These are phyloP conservation scores for Nicotiana rustica DNA, from an alignment of 305 asterid species.

Conservation along the genomic window DNA sequence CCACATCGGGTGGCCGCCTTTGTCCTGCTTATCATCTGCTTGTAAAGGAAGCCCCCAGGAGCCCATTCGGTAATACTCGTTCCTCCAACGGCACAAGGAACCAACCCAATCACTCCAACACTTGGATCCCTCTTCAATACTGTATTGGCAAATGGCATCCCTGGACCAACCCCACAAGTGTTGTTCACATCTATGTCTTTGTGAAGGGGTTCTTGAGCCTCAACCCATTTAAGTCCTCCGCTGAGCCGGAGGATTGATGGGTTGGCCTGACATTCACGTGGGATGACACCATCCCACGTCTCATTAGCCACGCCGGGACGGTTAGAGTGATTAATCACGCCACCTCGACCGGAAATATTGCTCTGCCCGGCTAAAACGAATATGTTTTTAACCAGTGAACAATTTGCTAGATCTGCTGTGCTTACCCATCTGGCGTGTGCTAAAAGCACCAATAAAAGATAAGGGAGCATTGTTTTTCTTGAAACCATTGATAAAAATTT, in stretches of 20 bases:
- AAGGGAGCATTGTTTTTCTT: not conserved
- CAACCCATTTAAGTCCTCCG: slow-evolving; percentile 12
- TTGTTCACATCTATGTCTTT: slow-evolving; percentile 33
- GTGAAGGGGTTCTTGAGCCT: slow-evolving; percentile 36
- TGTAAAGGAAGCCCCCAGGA: slow-evolving; percentile 25
- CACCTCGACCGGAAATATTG: slow-evolving; percentile 36
- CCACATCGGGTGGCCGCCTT: slow-evolving; percentile 20
- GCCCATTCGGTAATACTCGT: slow-evolving; percentile 35
- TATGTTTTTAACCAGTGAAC: not conserved
- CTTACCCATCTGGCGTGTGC: slow-evolving; percentile 17
- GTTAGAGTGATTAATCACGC: slow-evolving; percentile 28
- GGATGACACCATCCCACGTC: slow-evolving; percentile 35
- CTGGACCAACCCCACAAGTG: slow-evolving; percentile 37
- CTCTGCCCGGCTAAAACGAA: slow-evolving; percentile 38
- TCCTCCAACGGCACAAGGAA: slow-evolving; percentile 39
- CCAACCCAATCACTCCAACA: slow-evolving; percentile 32
- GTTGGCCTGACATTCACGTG: slow-evolving; percentile 28
- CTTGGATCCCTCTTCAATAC: slow-evolving; percentile 16
- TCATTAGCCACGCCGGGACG: not conserved
- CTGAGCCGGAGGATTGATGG: slow-evolving; percentile 27
- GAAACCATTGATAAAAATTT: not conserved
- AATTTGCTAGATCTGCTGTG: slow-evolving; percentile 19
- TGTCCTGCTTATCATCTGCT: slow-evolving; percentile 8
- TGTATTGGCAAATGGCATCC: slow-evolving; percentile 31
- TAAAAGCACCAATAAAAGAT: slow-evolving; percentile 30